Percentiles rank a stretch among this genome's conserved stretches.
These are phyloP conservation scores for Limtongia smithiae DNA, from an alignment of 805 yeast genomes.

Conservation along the genomic window DNA sequence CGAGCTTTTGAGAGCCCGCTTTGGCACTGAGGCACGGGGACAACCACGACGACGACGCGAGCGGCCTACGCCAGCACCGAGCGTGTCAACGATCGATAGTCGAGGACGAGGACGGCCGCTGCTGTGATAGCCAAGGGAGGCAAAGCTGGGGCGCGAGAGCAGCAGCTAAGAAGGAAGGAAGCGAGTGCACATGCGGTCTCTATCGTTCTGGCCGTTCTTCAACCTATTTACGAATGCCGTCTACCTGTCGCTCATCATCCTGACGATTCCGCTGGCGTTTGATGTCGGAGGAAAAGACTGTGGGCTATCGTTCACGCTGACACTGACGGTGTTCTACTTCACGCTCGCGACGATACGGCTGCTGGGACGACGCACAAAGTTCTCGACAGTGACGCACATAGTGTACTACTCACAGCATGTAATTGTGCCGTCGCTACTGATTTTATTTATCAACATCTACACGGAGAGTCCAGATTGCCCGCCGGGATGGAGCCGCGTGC, in stretches of 20 bases:
- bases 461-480: constrained; percentile 26
- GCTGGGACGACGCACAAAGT: constrained; percentile 41
- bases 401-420: constrained; percentile 79
- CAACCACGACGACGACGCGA: no score
- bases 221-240: constrained; percentile 35
- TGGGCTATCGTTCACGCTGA: constrained; percentile 78
- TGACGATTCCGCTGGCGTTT: constrained; percentile 88
- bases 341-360: constrained; percentile 69
- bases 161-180: no score
- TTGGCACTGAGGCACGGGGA: no score
- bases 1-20: no score
- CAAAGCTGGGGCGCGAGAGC: no score
- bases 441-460: constrained; percentile 45
- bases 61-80: no score
- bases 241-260: constrained; percentile 63
- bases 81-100: no score
- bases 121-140: no score
- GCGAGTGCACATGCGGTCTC: constrained; percentile 9
- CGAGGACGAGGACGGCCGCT: no score
- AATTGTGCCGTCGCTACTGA: constrained; percentile 74
- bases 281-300: constrained; percentile 90
- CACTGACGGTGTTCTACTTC: constrained; percentile 68
- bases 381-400: constrained; percentile 36
- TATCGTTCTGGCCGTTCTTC: constrained; percentile 23
- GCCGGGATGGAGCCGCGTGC: constrained; percentile 39